Percentiles rank a stretch among this genome's conserved stretches.
phyloP scores from a whole-genome alignment of 2,329 filamentous ascomycete genomes.

The Cladosporium austrohemisphaericum region DNA sequence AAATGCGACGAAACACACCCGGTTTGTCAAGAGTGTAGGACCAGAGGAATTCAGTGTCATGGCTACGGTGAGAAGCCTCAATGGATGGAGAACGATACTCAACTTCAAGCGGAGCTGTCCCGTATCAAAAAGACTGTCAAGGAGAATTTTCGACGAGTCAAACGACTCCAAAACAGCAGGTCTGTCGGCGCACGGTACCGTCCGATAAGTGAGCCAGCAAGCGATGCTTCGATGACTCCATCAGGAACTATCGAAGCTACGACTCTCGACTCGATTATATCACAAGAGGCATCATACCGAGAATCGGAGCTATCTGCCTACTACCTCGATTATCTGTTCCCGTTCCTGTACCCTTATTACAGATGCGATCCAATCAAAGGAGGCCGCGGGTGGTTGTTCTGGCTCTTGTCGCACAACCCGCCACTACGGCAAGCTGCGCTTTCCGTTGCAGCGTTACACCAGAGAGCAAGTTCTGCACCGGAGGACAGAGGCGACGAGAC shows the following conservation, averaged over 20 bases:
- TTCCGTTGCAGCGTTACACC: not conserved
- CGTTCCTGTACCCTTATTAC: not conserved
- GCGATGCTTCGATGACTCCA: not conserved
- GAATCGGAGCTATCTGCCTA: not conserved
- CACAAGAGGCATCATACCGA: not conserved
- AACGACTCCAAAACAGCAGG: not conserved
- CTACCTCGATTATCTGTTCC: not conserved
- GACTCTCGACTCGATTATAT: not conserved
- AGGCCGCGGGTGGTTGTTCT: not conserved
- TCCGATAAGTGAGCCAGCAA: not conserved
- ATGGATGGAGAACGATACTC: not conserved
- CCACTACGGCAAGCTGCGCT: not conserved
- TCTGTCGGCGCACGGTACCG: too few species aligned
- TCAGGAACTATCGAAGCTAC: not conserved
- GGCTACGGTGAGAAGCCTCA: not conserved
- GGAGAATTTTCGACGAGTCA: not conserved
- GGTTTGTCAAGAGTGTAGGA: not conserved
- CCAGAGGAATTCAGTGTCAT: not conserved
- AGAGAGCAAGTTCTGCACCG: not conserved
- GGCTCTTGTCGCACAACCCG: not conserved
- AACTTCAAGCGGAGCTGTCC: not conserved
- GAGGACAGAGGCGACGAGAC: not conserved
- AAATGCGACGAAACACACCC: not conserved
- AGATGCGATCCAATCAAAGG: not conserved
- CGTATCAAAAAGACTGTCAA: conserved; percentile 1